Percentiles rank a stretch among this genome's conserved stretches.
phyloP scores from a whole-genome alignment of 306 rosid species.

The Castanospermum australe region DNA sequence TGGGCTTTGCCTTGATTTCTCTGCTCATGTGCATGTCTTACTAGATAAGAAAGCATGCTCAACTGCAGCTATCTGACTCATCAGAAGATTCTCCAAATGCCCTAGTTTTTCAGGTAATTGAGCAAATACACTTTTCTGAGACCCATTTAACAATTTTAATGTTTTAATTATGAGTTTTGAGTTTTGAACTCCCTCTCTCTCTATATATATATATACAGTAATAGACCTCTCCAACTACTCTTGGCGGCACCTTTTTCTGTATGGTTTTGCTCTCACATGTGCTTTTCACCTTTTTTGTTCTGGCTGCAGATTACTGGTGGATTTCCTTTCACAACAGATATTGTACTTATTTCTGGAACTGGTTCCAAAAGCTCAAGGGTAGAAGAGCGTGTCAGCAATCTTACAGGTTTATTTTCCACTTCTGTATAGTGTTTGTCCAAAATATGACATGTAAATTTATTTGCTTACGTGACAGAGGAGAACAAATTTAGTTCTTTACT shows the following conservation, averaged over 20 bases:
- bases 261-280: conserved; percentile 9
- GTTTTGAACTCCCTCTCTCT: neutral
- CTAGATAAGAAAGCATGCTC: conserved; percentile 63
- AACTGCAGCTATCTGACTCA: conserved; percentile 73
- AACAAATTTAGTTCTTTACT: neutral
- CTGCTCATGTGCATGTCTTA: conserved; percentile 29
- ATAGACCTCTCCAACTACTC: neutral
- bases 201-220: neutral
- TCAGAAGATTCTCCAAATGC: conserved; percentile 69
- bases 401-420: conserved; percentile 68
- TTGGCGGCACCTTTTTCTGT: conserved; percentile 7
- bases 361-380: conserved; percentile 50
- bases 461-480: conserved; percentile 7
- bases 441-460: conserved; percentile 16
- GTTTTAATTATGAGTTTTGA: neutral
- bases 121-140: conserved; percentile 20
- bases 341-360: conserved; percentile 74
- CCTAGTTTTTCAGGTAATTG: conserved; percentile 80
- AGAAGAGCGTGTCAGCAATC: conserved; percentile 68
- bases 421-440: neutral
- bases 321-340: conserved; percentile 74
- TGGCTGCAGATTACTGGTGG: conserved; percentile 70
- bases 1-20: conserved; percentile 25
- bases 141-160: conserved; percentile 1
- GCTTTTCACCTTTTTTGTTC: conserved; percentile 8